These are phyloP conservation scores for Bretschneidera sinensis DNA, from an alignment of 345 rosid genomes.

Conservation along the genomic window DNA sequence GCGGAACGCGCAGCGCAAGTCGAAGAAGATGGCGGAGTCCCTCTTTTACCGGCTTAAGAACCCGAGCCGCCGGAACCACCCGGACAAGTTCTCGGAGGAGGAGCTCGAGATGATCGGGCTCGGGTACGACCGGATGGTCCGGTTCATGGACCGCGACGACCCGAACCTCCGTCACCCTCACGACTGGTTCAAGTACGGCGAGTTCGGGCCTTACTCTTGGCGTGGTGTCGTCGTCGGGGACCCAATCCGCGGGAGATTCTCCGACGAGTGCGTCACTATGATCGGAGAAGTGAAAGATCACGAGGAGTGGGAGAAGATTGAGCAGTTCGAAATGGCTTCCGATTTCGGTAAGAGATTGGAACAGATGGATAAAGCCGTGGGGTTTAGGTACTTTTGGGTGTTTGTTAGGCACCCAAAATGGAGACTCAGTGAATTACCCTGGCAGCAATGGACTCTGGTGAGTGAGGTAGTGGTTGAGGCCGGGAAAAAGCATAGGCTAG, in stretches of 20 bases:
- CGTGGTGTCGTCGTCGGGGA: conserved; percentile 94
- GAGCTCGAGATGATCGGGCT: conserved; percentile 78
- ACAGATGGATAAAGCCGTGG: conserved; percentile 56
- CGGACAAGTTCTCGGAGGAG: conserved; percentile 76
- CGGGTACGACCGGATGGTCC: conserved; percentile 86
- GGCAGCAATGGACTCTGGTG: conserved; percentile 98
- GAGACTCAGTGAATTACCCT: conserved; percentile 66
- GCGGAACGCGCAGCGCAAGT: conserved; percentile 39
- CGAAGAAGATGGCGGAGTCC: conserved; percentile 50
- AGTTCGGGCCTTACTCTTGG: conserved; percentile 93
- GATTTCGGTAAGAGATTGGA: conserved; percentile 62
- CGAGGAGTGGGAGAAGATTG: conserved; percentile 84
- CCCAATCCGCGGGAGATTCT: conserved; percentile 68
- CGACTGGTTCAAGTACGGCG: conserved; percentile 95
- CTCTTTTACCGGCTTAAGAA: conserved; percentile 62
- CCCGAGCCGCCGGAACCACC: conserved; percentile 45
- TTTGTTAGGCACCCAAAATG: conserved; percentile 92
- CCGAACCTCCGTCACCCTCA: conserved; percentile 75
- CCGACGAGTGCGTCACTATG: conserved; percentile 73
- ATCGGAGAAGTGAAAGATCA: conserved; percentile 58
- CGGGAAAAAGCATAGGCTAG: conserved; percentile 63
- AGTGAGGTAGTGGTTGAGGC: conserved; percentile 76
- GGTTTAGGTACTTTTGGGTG: conserved; percentile 82
- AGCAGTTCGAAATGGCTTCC: conserved; percentile 77
- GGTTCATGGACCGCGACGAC: conserved; percentile 90